These are phyloP conservation scores for Silene latifolia DNA, from an alignment of 148 eudicot species.

Conservation along the genomic window DNA sequence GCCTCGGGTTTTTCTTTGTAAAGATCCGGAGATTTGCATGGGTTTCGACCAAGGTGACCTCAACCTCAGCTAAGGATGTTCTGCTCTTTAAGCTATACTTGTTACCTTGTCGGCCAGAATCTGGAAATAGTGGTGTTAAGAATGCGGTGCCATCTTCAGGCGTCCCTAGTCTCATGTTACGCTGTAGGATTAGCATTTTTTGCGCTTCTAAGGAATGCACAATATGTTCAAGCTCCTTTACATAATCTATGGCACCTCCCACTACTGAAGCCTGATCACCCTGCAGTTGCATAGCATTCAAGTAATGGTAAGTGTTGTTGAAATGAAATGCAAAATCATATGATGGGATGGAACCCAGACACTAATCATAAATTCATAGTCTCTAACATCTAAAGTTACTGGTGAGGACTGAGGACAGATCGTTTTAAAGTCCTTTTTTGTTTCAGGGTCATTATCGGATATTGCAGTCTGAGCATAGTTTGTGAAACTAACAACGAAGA, in stretches of 20 bases:
- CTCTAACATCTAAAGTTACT: no score
- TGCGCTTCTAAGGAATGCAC: slow-evolving; percentile 71
- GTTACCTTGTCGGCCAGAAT: slow-evolving; percentile 40
- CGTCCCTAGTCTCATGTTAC: background rate
- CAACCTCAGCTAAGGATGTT: slow-evolving; percentile 56
- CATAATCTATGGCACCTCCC: slow-evolving; percentile 87
- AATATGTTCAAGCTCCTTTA: slow-evolving; percentile 82
- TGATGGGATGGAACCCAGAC: no score
- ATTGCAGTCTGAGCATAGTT: background rate
- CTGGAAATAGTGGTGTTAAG: slow-evolving; percentile 35
- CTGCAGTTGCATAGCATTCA: slow-evolving; percentile 29
- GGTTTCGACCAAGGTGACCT: slow-evolving; percentile 74
- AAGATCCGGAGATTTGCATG: slow-evolving; percentile 73
- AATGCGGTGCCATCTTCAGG: background rate
- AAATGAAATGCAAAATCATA: no score
- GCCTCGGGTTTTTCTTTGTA: slow-evolving; percentile 38
- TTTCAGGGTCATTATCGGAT: background rate
- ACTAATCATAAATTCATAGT: no score
- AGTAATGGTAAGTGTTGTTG: no score
- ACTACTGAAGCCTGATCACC: slow-evolving; percentile 98
- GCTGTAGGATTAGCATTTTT: slow-evolving; percentile 25
- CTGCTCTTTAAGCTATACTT: slow-evolving; percentile 41
- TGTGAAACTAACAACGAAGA: background rate
- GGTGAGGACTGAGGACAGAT: no score
- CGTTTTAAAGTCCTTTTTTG: no score